Base-by-base conservation (phyloP, 495 filamentous ascomycete genomes). In the Penicillium subrubescens region DNA sequence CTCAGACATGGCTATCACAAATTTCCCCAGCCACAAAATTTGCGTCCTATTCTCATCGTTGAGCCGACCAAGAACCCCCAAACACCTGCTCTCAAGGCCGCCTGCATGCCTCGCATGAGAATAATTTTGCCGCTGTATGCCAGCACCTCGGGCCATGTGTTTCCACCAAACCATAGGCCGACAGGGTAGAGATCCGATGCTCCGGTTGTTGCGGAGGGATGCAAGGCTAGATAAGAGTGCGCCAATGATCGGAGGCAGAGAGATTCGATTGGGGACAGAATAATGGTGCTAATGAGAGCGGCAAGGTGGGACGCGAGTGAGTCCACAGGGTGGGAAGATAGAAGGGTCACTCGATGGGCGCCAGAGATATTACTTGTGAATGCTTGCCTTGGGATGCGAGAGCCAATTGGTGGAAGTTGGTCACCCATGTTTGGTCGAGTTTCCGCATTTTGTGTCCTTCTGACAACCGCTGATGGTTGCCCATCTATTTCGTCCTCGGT, bases 241-340 rank as follows among this genome's bases (percentile, higher is more conserved):
- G 82, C 78, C 4, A 85, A 66, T 12, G 83, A 80, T 10, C 83
- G 79, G 11, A 83, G 74, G 51, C 76, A 81, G 12, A 84, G 71
- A 10, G 79, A 75, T 68, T 84, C 82, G 60, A 86, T 67, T 0
- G 83, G 82, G 19, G 80, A 67, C 21, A 83, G 79, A 12, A 84
- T 68, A 12, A 82, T 67, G 25, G 67, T 69, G 7, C 77, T 80
- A 43, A 83, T 70, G 41, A 80, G 70, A 23, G 76, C 73, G 8
- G 83, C 74, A 19, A 84, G 73, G 48, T 81, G 78, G 1, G 76
- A 78, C 21, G 81, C 77, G 21, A 85, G 67, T 5, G 77, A 79
- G 62, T 82, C 77, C 6, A 81, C 76, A 3, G 79, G 77, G 51
- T 81, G 75, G 5, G 78, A 73, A n/a, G 81, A 82, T n/a, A 86